A percentile compares a stretch with the other conserved stretches of the same genome.
Evolutionary conservation across 768 basidiomycete genomes (phyloP).

Genomic region (Fibroporia radiculosa): DNA sequence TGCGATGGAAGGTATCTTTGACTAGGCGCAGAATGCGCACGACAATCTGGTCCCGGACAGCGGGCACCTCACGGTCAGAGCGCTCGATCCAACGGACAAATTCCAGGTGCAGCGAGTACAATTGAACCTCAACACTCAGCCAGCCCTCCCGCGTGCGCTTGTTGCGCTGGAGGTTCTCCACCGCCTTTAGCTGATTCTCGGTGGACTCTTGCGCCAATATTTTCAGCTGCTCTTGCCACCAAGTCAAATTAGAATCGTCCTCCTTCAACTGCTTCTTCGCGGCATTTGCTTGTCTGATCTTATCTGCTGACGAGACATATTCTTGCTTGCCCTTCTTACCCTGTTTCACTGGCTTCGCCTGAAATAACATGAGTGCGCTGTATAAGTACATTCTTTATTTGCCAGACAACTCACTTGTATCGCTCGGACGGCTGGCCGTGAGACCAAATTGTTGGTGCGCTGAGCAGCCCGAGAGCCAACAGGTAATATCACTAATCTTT

Average conservation of each 20-base stretch:
- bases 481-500: constrained; percentile 45
- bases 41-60: constrained; percentile 37
- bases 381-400: not conserved
- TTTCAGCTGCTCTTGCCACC: constrained; percentile 47
- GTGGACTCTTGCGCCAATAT: constrained; percentile 27
- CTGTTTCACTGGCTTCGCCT: constrained; percentile 1
- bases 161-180: constrained; percentile 38
- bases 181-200: constrained; percentile 24
- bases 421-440: constrained; percentile 4
- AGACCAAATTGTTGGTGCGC: too few relatives aligned
- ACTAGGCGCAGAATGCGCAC: constrained; percentile 41
- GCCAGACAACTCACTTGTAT: not conserved
- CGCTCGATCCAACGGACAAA: constrained; percentile 47
- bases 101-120: constrained; percentile 47
- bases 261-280: constrained; percentile 37
- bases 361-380: not conserved
- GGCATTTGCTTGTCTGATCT: constrained; percentile 36
- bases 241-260: constrained; percentile 32
- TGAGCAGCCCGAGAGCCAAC: constrained; percentile 21
- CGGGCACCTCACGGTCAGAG: constrained; percentile 25
- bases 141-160: constrained; percentile 33
- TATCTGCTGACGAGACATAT: constrained; percentile 29
- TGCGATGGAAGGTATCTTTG: constrained; percentile 34
- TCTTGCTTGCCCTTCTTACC: constrained; percentile 23
- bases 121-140: constrained; percentile 41